Base-by-base conservation (phyloP, 305 asterid genomes). In the Plantago coronopus region DNA sequence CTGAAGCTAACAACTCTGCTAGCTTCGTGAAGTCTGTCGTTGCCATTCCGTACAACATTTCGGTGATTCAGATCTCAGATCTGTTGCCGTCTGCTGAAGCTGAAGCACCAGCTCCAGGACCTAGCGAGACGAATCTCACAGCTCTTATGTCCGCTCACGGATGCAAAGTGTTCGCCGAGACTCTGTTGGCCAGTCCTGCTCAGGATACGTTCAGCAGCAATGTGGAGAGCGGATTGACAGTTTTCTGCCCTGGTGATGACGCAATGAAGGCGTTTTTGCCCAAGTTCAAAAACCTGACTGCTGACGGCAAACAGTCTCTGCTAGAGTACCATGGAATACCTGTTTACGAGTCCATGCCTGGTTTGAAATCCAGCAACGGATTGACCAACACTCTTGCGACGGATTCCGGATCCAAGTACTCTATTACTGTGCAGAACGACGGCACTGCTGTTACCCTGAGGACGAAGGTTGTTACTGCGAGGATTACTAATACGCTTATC, bases 201-300 rank as follows among this genome's bases (percentile, higher is more conserved):
- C 68, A 72, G 51, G 19, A 71, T 20, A 93, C 94, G 2, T 93
- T 70, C 18, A 79, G 72, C 11, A 76, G 63, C 61, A 89, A 77
- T 18, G 29, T 79, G 0, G 69, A 57, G 29, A 83, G 97, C 38
- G 99, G 99, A 48, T 57, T 93, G n/a, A 87, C 97, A 1, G 69
- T 93, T 5, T 89, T 93, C 53, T 93, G 99, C 72, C 96, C 99
- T 0, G 74, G 83, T 0, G 99, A 93, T 57, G 95, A 77, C 48
- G 96, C 91, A 0, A 85, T 93, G 91, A 93, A 83, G 66, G 62
- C 38, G 0, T 83, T 80, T 50, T 60, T 75, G 55, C 97, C 99
- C 0, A 82, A 76, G 34, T 89, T 22, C 64, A 87, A 77, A 22
- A 93, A 93, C 34, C 53, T 93, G 11, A 83, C 82, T 4, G 81